phyloP scores from a whole-genome alignment of 2,329 filamentous ascomycete species.

The Penicillium psychrosexuale region DNA sequence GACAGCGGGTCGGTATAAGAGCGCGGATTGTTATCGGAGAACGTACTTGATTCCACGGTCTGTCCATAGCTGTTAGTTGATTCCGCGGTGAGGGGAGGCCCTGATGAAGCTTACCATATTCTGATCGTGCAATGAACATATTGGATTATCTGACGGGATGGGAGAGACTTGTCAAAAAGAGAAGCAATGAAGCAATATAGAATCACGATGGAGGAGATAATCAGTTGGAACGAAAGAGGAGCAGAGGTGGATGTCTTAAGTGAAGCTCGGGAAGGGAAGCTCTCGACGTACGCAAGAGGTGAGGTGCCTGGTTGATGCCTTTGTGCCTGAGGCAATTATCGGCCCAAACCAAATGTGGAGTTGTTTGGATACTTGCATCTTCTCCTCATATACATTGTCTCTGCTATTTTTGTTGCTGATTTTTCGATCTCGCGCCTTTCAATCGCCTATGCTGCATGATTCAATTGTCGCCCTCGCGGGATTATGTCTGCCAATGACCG shows the following conservation, averaged over 20 bases:
- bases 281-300: slow-evolving; percentile 38
- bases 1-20: slow-evolving; percentile 11
- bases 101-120: slow-evolving; percentile 76
- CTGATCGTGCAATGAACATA: slow-evolving; percentile 99
- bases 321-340: slow-evolving; percentile 20
- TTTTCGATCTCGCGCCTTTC: slow-evolving; percentile 1
- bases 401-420: neutral
- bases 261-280: slow-evolving; percentile 31
- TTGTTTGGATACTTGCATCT: slow-evolving; percentile 16
- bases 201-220: slow-evolving; percentile 5
- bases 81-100: slow-evolving; percentile 17
- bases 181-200: neutral
- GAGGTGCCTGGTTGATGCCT: slow-evolving; percentile 29
- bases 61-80: slow-evolving; percentile 40
- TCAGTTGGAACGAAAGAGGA: slow-evolving; percentile 9
- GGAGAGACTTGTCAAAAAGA: neutral
- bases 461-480: slow-evolving; percentile 23
- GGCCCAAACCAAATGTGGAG: slow-evolving; percentile 15
- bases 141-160: slow-evolving; percentile 49
- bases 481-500: slow-evolving; percentile 43
- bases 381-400: slow-evolving; percentile 1
- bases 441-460: slow-evolving; percentile 24
- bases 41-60: slow-evolving; percentile 96
- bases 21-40: slow-evolving; percentile 7
- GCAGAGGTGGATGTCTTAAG: slow-evolving; percentile 21